Conservation (phyloP, 2,329 filamentous ascomycete species). For the Colletotrichum nymphaeae region DNA sequence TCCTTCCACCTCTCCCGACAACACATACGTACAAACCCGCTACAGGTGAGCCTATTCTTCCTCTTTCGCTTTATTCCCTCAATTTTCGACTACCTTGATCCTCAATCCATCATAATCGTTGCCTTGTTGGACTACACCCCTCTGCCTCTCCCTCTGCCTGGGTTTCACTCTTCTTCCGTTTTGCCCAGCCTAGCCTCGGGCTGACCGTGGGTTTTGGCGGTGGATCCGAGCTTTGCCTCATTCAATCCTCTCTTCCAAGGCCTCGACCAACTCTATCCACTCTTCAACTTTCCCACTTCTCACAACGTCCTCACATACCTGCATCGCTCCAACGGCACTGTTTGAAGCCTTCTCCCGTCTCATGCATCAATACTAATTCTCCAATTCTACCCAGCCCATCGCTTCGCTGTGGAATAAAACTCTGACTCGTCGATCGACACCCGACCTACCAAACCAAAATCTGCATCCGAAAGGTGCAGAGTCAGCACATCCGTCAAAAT, state of each 20-base stretch:
- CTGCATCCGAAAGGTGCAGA: constrained; percentile 33
- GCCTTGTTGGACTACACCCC: background rate
- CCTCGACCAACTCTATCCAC: constrained; percentile 27
- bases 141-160: background rate
- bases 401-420: background rate
- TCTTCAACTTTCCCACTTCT: constrained; percentile 32
- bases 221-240: constrained; percentile 31
- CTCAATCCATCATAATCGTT: background rate
- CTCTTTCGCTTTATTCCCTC: background rate
- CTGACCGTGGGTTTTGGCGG: constrained; percentile 4
- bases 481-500: constrained; percentile 47
- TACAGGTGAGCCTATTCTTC: constrained; percentile 10
- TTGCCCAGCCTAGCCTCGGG: constrained; percentile 27
- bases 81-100: background rate
- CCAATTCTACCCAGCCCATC: background rate
- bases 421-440: background rate
- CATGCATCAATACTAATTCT: constrained; percentile 14
- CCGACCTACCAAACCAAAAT: background rate
- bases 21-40: constrained; percentile 4
- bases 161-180: constrained; percentile 6
- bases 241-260: constrained; percentile 13
- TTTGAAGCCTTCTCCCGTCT: background rate
- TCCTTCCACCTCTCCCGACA: constrained; percentile 34
- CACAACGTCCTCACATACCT: constrained; percentile 35
- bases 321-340: constrained; percentile 15